phyloP scores from a whole-genome alignment of 768 basidiomycete genomes.

The Lentinula raphanica region DNA sequence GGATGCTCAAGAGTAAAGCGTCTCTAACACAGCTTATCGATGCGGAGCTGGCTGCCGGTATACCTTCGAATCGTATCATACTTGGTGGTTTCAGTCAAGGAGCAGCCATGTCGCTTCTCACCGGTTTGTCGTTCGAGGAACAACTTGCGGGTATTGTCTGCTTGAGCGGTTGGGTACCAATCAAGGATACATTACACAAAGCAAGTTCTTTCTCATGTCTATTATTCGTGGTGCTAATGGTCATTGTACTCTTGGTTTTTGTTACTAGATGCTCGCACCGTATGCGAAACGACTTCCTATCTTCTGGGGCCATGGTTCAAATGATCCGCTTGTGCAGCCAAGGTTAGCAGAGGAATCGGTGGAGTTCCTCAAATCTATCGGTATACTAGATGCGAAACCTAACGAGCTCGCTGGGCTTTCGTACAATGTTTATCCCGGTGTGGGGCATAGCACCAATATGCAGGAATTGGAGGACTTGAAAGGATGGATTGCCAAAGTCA shows the following conservation, averaged over 20 bases:
- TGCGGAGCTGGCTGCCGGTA: conserved; percentile 68
- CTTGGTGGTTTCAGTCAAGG: conserved; percentile 91
- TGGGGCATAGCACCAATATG: conserved; percentile 61
- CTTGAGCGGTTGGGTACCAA: conserved; percentile 77
- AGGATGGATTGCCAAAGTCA: conserved; percentile 59
- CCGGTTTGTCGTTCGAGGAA: conserved; percentile 60
- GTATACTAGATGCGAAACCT: conserved; percentile 35
- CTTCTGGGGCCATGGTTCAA: conserved; percentile 83
- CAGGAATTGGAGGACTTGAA: conserved; percentile 69
- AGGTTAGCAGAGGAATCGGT: conserved; percentile 49
- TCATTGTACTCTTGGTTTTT: conserved; percentile 5
- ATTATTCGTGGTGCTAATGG: neutral
- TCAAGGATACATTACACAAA: conserved; percentile 58
- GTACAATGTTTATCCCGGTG: conserved; percentile 62
- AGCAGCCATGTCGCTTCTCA: conserved; percentile 70
- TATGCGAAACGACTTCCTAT: conserved; percentile 62
- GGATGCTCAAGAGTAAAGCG: conserved; percentile 63
- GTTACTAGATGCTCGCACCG: conserved; percentile 51
- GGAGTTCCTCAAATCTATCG: conserved; percentile 51
- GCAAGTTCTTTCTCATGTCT: conserved; percentile 37
- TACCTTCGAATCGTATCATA: conserved; percentile 65
- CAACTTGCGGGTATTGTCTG: conserved; percentile 68
- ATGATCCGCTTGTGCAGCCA: conserved; percentile 68
- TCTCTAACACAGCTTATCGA: conserved; percentile 66
- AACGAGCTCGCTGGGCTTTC: conserved; percentile 48